phyloP scores from a whole-genome alignment of 306 rosid genomes.

The Prunus kanzakura region DNA sequence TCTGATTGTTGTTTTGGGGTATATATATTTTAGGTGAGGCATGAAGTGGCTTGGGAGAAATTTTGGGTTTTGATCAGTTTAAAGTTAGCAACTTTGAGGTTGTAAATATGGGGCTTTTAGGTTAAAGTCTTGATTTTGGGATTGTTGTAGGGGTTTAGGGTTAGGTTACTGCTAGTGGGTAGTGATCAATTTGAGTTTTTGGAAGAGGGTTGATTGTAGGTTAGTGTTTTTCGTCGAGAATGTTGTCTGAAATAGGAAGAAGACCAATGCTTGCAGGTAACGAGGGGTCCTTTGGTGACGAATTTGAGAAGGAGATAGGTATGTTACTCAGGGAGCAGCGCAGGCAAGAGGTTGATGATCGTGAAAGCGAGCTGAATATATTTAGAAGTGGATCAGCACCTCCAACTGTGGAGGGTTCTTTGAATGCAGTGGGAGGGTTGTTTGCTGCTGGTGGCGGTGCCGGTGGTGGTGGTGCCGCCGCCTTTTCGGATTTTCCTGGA shows the following conservation, averaged over 20 bases:
- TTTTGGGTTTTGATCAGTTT: slow-evolving; percentile 34
- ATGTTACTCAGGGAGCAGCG: slow-evolving; percentile 79
- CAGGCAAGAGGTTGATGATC: slow-evolving; percentile 70
- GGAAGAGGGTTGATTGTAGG: slow-evolving; percentile 9
- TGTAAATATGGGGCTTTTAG: slow-evolving; percentile 34
- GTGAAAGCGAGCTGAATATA: slow-evolving; percentile 61
- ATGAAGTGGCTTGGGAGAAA: slow-evolving; percentile 22
- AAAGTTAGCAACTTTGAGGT: slow-evolving; percentile 24
- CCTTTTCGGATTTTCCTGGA: slow-evolving; percentile 46
- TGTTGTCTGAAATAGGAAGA: slow-evolving; percentile 81
- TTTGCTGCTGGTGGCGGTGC: slow-evolving; percentile 42
- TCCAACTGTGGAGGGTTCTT: slow-evolving; percentile 84
- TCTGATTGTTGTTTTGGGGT: slow-evolving; percentile 8
- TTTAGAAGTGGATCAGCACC: slow-evolving; percentile 94
- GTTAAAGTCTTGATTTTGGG: slow-evolving; percentile 27
- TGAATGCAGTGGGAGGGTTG: slow-evolving; percentile 76
- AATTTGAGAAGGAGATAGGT: slow-evolving; percentile 83
- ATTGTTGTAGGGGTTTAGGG: slow-evolving; percentile 27
- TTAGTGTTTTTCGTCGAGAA: slow-evolving; percentile 21
- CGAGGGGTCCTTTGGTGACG: slow-evolving; percentile 88
- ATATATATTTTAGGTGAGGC: slow-evolving; percentile 11
- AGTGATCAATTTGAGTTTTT: slow-evolving; percentile 18
- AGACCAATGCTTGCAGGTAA: slow-evolving; percentile 69
- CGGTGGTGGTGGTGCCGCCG: slow-evolving; percentile 5
- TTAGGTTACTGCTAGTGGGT: slow-evolving; percentile 24